phyloP scores from a whole-genome alignment of 305 asterid species.

The Striga hermonthica region DNA sequence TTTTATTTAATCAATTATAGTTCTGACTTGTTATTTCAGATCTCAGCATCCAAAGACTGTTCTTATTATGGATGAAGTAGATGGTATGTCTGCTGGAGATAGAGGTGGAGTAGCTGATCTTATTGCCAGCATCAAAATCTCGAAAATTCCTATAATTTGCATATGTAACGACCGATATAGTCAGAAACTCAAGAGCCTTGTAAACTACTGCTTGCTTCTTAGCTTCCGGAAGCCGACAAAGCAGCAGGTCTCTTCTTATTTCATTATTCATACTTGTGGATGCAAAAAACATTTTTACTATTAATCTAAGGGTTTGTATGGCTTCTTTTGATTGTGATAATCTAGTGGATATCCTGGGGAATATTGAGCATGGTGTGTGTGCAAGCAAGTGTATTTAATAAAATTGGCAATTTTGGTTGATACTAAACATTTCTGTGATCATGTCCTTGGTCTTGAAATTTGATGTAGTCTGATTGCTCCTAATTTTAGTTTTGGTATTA shows the following conservation, averaged over 20 bases:
- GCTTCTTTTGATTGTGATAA: no score
- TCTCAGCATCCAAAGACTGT: conserved; percentile 69
- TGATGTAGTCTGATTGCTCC: conserved; percentile 10
- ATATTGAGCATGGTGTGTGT: no score
- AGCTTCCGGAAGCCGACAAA: conserved; percentile 90
- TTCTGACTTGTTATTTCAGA: conserved; percentile 47
- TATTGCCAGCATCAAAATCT: conserved; percentile 86
- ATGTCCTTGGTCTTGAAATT: not conserved
- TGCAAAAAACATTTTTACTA: conserved; percentile 10
- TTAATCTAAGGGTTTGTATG: no score
- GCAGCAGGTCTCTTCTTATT: conserved; percentile 70
- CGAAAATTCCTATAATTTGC: conserved; percentile 93
- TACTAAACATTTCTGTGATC: no score
- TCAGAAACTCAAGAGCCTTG: conserved; percentile 96
- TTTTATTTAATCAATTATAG: conserved; percentile 23
- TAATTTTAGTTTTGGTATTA: conserved; percentile 24
- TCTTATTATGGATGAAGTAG: conserved; percentile 99
- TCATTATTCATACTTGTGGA: conserved; percentile 10
- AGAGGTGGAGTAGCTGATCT: conserved; percentile 99
- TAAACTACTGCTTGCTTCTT: conserved; percentile 83
- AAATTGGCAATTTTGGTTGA: no score
- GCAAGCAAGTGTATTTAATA: no score
- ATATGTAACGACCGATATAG: conserved; percentile 97
- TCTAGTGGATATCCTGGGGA: no score
- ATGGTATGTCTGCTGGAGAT: conserved; percentile 99